Conservation (phyloP, 2,329 filamentous ascomycete genomes). For the Trichoderma arundinaceum region DNA sequence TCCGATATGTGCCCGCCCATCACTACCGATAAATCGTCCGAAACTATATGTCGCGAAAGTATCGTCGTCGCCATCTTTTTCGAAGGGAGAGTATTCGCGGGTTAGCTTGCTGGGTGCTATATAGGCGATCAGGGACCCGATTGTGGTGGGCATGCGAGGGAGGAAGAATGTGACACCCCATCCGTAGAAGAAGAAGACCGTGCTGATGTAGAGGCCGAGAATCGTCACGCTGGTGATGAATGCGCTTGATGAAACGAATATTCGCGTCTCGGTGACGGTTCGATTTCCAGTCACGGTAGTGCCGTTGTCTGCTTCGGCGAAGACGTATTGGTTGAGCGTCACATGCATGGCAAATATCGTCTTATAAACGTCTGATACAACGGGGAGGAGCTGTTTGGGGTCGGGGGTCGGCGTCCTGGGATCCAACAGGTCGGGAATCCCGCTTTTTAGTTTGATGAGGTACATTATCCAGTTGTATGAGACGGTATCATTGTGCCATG, state of each 20-base stretch:
- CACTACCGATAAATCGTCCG: constrained; percentile 53
- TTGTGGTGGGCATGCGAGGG: constrained; percentile 56
- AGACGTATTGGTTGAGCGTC: constrained; percentile 44
- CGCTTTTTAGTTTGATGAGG: constrained; percentile 44
- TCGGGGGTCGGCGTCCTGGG: constrained; percentile 36
- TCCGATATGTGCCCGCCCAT: not conserved
- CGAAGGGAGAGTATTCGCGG: constrained; percentile 40
- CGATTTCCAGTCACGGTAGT: too few species aligned
- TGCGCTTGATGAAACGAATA: constrained; percentile 56
- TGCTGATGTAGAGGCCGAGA: constrained; percentile 50
- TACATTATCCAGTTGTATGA: constrained; percentile 55
- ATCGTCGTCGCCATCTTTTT: not conserved
- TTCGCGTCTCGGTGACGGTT: constrained; percentile 44
- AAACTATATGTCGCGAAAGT: constrained; percentile 49
- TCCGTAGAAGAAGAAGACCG: constrained; percentile 52
- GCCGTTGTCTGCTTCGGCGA: too few species aligned
- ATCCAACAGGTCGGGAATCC: constrained; percentile 45
- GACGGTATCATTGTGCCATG: constrained; percentile 56
- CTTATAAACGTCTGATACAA: too few species aligned
- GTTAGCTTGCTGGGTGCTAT: constrained; percentile 51
- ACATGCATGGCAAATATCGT: too few species aligned
- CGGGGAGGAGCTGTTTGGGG: constrained; percentile 21
- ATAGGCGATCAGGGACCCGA: constrained; percentile 55
- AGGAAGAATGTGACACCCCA: constrained; percentile 51
- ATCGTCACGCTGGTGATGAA: constrained; percentile 54